A percentile compares a stretch with the other conserved stretches of the same genome.
Conservation (phyloP, 345 rosid genomes). For the Lenwebbia sp. region DNA sequence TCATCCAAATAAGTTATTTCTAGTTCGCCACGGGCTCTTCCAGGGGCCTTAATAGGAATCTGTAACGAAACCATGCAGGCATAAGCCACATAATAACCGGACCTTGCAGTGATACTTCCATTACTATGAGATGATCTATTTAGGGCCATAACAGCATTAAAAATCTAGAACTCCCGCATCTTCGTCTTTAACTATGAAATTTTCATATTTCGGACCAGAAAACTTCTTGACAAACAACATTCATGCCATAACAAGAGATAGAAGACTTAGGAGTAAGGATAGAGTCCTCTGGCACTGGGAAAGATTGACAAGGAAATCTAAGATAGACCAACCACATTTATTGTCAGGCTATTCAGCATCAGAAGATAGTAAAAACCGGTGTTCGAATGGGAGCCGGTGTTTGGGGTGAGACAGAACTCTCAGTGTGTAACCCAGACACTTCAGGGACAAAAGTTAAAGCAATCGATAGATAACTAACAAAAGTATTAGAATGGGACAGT, state of each 20-base stretch:
- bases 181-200: not conserved
- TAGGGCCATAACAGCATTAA: not conserved
- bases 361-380: not conserved
- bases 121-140: not conserved
- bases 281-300: not conserved
- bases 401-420: not conserved
- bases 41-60: slow-evolving; percentile 41
- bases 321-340: not conserved
- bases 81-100: not conserved
- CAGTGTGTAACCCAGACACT: not conserved
- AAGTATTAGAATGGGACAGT: not conserved
- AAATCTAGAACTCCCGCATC: not conserved
- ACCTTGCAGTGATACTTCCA: not conserved
- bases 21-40: slow-evolving; percentile 31
- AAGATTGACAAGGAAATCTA: not conserved
- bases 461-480: not conserved
- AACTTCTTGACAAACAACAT: not conserved
- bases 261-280: not conserved
- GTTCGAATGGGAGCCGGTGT: not conserved
- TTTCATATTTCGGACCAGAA: not conserved
- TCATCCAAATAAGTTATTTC: slow-evolving; percentile 42
- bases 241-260: not conserved
- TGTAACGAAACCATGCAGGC: not conserved
- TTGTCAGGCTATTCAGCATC: not conserved
- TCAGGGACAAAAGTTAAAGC: not conserved